Conservation (phyloP, 1,284 basidiomycete genomes). For the Moesziomyces antarcticus region DNA sequence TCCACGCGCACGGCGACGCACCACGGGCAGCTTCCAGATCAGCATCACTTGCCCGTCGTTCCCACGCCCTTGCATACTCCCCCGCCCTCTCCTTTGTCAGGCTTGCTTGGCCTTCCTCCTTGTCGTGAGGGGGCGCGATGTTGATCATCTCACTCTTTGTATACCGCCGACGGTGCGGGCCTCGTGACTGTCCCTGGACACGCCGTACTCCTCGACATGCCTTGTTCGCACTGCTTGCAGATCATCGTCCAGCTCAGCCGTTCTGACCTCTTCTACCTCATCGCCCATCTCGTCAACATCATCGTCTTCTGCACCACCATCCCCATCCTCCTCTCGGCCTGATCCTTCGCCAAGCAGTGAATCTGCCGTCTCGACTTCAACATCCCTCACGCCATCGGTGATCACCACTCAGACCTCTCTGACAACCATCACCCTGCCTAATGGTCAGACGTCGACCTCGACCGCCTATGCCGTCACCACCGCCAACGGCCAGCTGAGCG, state of each 20-base stretch:
- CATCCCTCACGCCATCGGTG: constrained; percentile 24
- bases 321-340: constrained; percentile 6
- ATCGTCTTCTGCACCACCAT: constrained; percentile 9
- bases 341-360: constrained; percentile 7
- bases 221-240: constrained; percentile 12
- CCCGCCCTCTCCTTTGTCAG: not conserved
- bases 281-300: constrained; percentile 9
- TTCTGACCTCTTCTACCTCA: constrained; percentile 40
- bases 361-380: constrained; percentile 26
- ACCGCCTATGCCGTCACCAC: constrained; percentile 48
- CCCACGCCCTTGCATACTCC: not conserved
- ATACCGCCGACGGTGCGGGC: constrained; percentile 5
- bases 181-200: not conserved
- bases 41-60: not conserved
- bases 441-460: constrained; percentile 46
- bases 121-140: constrained; percentile 18
- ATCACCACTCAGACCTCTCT: constrained; percentile 45
- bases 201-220: constrained; percentile 4
- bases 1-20: constrained; percentile 21
- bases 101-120: constrained; percentile 4
- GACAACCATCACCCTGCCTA: constrained; percentile 41
- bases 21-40: constrained; percentile 2
- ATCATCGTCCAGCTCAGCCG: constrained; percentile 23
- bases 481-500: constrained; percentile 38
- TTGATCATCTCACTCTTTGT: constrained; percentile 34